These are phyloP conservation scores for Linaria vulgaris DNA, from an alignment of 257 asterid species.

Conservation along the genomic window DNA sequence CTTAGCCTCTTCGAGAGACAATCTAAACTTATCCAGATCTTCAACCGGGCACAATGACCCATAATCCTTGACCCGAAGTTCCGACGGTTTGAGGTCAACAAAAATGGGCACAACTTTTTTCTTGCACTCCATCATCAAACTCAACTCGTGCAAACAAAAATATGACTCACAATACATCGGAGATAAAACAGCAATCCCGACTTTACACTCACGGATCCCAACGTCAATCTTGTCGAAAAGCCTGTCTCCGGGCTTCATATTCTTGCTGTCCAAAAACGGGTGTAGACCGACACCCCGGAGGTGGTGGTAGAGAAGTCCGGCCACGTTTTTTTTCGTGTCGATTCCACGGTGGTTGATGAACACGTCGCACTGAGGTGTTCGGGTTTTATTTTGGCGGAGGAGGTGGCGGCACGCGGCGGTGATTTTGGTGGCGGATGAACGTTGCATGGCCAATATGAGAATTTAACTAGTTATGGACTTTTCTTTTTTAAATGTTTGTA, in stretches of 20 bases:
- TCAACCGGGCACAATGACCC: slow-evolving; percentile 30
- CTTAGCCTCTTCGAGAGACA: slow-evolving; percentile 75
- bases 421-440: slow-evolving; percentile 39
- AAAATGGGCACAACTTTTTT: slow-evolving; percentile 69
- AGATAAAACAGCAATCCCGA: slow-evolving; percentile 72
- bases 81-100: slow-evolving; percentile 75
- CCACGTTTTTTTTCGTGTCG: slow-evolving; percentile 82
- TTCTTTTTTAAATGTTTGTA: too few relatives aligned
- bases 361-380: slow-evolving; percentile 45
- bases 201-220: slow-evolving; percentile 55
- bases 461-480: too few relatives aligned
- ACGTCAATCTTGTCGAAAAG: slow-evolving; percentile 60
- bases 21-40: slow-evolving; percentile 43
- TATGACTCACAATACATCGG: slow-evolving; percentile 77
- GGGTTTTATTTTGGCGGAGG: slow-evolving; percentile 12
- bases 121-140: slow-evolving; percentile 49
- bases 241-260: slow-evolving; percentile 78
- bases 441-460: slow-evolving; percentile 41
- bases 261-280: slow-evolving; percentile 82
- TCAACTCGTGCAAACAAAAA: slow-evolving; percentile 72
- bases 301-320: slow-evolving; percentile 66
- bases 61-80: slow-evolving; percentile 53
- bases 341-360: slow-evolving; percentile 82
- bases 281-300: slow-evolving; percentile 40
- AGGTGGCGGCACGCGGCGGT: slow-evolving; percentile 26